Percentiles rank a stretch among this genome's conserved stretches.
phyloP scores from a whole-genome alignment of 2,329 filamentous ascomycete species.

The Scytalidium sp. region DNA sequence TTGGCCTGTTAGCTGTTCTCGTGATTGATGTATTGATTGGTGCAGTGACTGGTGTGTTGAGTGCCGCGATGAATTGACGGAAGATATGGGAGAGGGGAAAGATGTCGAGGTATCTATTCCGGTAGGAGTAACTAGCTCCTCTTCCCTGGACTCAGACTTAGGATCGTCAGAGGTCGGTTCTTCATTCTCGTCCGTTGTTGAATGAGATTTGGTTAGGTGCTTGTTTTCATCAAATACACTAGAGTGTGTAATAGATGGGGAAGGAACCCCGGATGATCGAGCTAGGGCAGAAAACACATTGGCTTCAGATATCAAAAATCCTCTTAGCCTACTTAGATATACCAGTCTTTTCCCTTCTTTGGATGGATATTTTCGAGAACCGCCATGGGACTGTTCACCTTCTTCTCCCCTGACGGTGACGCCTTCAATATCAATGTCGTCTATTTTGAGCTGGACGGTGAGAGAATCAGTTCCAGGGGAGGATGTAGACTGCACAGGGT shows the following conservation, averaged over 20 bases:
- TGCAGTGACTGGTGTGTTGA: too few relatives aligned
- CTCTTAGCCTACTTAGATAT: slow-evolving; percentile 60
- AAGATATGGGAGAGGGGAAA: slow-evolving; percentile 6
- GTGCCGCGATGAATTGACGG: slow-evolving; percentile 2
- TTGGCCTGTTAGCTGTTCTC: too few relatives aligned
- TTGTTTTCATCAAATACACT: slow-evolving; percentile 31
- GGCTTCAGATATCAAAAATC: slow-evolving; percentile 64
- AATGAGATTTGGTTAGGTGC: slow-evolving; percentile 20
- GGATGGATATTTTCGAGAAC: slow-evolving; percentile 26
- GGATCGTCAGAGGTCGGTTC: slow-evolving; percentile 11
- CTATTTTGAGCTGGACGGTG: slow-evolving; percentile 63
- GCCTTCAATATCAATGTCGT: slow-evolving; percentile 64
- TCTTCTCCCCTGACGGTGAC: slow-evolving; percentile 41
- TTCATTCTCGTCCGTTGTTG: slow-evolving; percentile 32
- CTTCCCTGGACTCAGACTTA: neutral
- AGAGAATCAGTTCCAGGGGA: slow-evolving; percentile 47
- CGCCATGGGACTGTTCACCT: slow-evolving; percentile 27
- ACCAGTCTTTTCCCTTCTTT: slow-evolving; percentile 66
- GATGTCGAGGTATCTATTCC: slow-evolving; percentile 13
- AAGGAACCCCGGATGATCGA: slow-evolving; percentile 55
- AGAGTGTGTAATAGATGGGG: slow-evolving; percentile 50
- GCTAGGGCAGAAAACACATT: slow-evolving; percentile 61
- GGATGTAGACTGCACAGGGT: slow-evolving; percentile 35
- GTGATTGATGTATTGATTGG: too few relatives aligned
- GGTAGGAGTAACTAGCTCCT: neutral